phyloP scores from a whole-genome alignment of 257 asterid species.

The Nicotiana obtusifolia region DNA sequence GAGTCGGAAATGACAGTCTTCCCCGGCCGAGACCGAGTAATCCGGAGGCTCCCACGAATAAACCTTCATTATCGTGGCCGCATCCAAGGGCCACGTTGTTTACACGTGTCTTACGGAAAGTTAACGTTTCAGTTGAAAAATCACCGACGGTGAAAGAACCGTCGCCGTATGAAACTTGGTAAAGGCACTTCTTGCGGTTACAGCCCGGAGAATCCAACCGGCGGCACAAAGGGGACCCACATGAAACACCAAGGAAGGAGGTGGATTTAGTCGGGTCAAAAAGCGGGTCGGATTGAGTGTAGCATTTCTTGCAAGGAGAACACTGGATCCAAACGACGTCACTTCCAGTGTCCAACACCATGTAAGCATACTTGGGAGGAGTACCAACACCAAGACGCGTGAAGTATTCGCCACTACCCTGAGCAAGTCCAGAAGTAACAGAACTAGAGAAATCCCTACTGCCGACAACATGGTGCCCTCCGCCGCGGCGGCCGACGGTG shows the following conservation, averaged over 20 bases:
- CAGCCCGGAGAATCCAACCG: constrained; percentile 63
- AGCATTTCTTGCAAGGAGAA: constrained; percentile 72
- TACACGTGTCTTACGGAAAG: constrained; percentile 48
- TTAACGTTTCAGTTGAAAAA: constrained; percentile 80
- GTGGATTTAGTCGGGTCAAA: constrained; percentile 55
- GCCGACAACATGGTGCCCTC: not conserved
- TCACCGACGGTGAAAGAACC: constrained; percentile 81
- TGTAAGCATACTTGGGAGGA: constrained; percentile 52
- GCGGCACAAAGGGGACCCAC: constrained; percentile 64
- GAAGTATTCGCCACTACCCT: constrained; percentile 96
- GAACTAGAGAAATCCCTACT: constrained; percentile 60
- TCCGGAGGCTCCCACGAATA: constrained; percentile 86
- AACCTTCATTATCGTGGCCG: constrained; percentile 83
- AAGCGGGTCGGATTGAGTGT: constrained; percentile 73
- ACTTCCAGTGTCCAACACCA: constrained; percentile 89
- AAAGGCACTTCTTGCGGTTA: constrained; percentile 56
- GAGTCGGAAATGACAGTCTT: constrained; percentile 57
- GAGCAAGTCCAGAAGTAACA: constrained; percentile 57
- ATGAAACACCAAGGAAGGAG: constrained; percentile 42
- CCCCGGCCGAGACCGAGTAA: constrained; percentile 86
- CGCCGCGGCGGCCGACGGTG: constrained; percentile 2
- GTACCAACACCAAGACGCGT: constrained; percentile 87
- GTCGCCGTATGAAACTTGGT: constrained; percentile 85
- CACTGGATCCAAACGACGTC: constrained; percentile 94
- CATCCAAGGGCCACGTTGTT: constrained; percentile 63